Base-by-base conservation (phyloP, 1,284 basidiomycete genomes). In the Leccinum olivaceoglutinosum region DNA sequence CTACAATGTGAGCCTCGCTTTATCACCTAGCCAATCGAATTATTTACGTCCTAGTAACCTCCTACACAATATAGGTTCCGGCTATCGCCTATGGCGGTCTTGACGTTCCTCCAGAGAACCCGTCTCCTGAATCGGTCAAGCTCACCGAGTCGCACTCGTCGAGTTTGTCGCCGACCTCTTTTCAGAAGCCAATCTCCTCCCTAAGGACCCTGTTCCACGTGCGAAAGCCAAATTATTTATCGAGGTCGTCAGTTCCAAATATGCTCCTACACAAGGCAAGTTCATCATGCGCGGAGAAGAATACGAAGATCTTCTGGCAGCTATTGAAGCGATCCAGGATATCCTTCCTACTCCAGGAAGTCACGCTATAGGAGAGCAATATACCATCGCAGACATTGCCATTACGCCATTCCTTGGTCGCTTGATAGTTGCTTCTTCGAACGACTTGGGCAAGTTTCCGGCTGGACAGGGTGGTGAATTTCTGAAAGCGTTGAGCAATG, bases 71-170 rank as follows among this genome's bases (percentile, higher is more conserved):
- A 18, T 46, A 79, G 78, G 78, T 82, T 7, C 81, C 82, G 9
- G 79, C 79, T 5, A 72, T 83, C 29, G 74, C 80, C 4, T 82
- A 80, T 63, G 81, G 80, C 7, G 80, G 79, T 2, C 79, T 80
- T 25, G 64, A 74, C 12, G 76, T 74, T 14, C 66, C 74, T 4
- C 72, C 78, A 0, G 79, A 78, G 60, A 62, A 77, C 34, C 81
- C 79, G 1, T 78, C 80, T 3, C 75, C 80, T 2, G 76, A 81
- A 46, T 78, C 79, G 10, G 69, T 68, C 60, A 81, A 81, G 69
- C 74, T 83, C 61, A 71, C 76, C 14, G 81, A 83, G 68, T 81
- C 79, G 11, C 75, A 53, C 74, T 82, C 51, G 69, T 82, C 58
- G 80, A 82, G 67, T 80, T 82, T 71, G 66, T 81, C 39, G 76